A percentile compares a stretch with the other conserved stretches of the same genome.
phyloP scores from a whole-genome alignment of 2,329 filamentous ascomycete species.

The Coleophoma eucalyptorum region DNA sequence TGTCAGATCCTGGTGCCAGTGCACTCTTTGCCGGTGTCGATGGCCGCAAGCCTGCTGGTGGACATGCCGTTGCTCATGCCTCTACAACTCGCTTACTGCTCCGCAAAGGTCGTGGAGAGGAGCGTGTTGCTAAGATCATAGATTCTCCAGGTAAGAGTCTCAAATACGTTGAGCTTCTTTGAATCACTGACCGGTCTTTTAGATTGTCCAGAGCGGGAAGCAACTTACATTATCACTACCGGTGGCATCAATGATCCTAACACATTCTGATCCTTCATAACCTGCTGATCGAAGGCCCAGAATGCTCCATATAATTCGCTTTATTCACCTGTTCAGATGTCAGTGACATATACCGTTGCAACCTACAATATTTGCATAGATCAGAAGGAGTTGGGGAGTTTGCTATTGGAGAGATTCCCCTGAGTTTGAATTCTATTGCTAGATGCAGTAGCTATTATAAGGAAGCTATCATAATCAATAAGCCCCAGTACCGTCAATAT shows the following conservation, averaged over 20 bases:
- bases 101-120: slow-evolving; percentile 65
- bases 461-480: too few relatives aligned
- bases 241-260: slow-evolving; percentile 67
- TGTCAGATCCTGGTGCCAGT: slow-evolving; percentile 66
- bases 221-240: slow-evolving; percentile 67
- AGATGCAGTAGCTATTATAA: too few relatives aligned
- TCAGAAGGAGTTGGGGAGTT: too few relatives aligned
- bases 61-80: slow-evolving; percentile 66
- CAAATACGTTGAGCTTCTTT: background rate
- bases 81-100: slow-evolving; percentile 63
- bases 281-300: too few relatives aligned
- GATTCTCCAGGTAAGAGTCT: slow-evolving; percentile 55
- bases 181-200: background rate
- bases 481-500: too few relatives aligned
- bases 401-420: too few relatives aligned
- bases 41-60: slow-evolving; percentile 63
- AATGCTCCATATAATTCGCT: too few relatives aligned
- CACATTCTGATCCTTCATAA: slow-evolving; percentile 39
- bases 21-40: slow-evolving; percentile 65
- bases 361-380: too few relatives aligned
- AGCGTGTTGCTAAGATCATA: slow-evolving; percentile 66
- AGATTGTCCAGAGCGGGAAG: slow-evolving; percentile 67
- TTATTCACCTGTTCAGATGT: too few relatives aligned
- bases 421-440: too few relatives aligned
- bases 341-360: too few relatives aligned